These are phyloP conservation scores for Endotrypanum monterogeii DNA, from an alignment of 208 protist species.

Conservation along the genomic window DNA sequence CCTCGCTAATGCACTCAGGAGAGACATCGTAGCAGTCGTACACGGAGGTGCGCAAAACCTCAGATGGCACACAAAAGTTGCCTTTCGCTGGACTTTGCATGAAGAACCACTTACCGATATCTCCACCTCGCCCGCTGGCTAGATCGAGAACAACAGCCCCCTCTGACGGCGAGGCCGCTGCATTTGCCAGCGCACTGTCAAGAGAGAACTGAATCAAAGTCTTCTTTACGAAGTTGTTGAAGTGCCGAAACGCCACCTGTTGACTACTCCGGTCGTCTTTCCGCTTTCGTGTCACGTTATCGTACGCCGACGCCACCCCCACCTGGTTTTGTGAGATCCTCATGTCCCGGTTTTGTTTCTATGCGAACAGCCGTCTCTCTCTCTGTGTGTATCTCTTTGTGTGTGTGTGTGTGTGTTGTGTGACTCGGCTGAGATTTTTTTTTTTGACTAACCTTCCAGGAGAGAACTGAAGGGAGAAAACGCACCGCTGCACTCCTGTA, in stretches of 20 bases:
- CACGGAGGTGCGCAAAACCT: slow-evolving; percentile 11
- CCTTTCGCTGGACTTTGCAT: slow-evolving; percentile 53
- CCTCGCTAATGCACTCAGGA: slow-evolving; percentile 68
- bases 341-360: too few relatives aligned
- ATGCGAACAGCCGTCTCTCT: too few relatives aligned
- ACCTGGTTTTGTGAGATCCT: slow-evolving; percentile 15
- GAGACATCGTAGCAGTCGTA: slow-evolving; percentile 86
- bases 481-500: not conserved
- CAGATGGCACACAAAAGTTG: not conserved
- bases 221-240: slow-evolving; percentile 90
- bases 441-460: too few relatives aligned
- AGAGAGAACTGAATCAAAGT: slow-evolving; percentile 76
- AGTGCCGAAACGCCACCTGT: slow-evolving; percentile 80
- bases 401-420: not conserved
- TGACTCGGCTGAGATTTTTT: too few relatives aligned
- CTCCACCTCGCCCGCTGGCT: slow-evolving; percentile 79
- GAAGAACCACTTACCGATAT: slow-evolving; percentile 91
- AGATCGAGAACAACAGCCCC: slow-evolving; percentile 65
- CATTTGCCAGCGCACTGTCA: slow-evolving; percentile 32
- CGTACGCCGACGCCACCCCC: slow-evolving; percentile 56
- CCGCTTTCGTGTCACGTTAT: slow-evolving; percentile 54
- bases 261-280: slow-evolving; percentile 65
- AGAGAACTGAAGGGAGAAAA: not conserved
- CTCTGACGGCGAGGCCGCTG: slow-evolving; percentile 10
- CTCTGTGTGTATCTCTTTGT: not conserved